Percentiles rank a stretch among this genome's conserved stretches.
Evolutionary conservation across 176 grass and related monocot genomes (phyloP).

Genomic region (Hordeum marinum): DNA sequence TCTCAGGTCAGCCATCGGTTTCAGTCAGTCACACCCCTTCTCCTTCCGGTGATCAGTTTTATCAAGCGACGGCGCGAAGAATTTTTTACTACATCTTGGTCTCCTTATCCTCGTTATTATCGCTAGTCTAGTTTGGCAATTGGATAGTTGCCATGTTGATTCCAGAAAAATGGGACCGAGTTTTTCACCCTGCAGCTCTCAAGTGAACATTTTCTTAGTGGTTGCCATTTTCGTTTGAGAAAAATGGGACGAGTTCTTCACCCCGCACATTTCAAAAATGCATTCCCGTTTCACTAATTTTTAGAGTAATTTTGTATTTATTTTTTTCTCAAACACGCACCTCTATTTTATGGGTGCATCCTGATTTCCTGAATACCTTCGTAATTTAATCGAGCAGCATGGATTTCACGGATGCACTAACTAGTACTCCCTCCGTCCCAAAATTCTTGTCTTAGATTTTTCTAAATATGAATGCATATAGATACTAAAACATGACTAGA

Average conservation of each 20-base stretch:
- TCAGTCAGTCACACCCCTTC: neutral
- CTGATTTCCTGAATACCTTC: neutral
- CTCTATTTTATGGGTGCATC: neutral
- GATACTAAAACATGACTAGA: too few relatives aligned
- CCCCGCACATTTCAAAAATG: neutral
- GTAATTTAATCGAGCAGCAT: neutral
- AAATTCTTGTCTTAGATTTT: too few relatives aligned
- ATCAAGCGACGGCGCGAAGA: neutral
- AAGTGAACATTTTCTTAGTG: too few relatives aligned
- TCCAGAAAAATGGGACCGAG: too few relatives aligned
- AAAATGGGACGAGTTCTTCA: neutral
- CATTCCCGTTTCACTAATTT: neutral
- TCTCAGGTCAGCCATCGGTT: slow-evolving; percentile 57
- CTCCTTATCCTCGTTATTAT: neutral
- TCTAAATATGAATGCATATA: too few relatives aligned
- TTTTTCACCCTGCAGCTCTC: too few relatives aligned
- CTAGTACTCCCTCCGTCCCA: too few relatives aligned
- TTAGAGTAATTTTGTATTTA: neutral
- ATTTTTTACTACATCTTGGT: neutral
- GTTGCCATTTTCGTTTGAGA: neutral
- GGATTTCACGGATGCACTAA: neutral
- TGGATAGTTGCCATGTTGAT: neutral
- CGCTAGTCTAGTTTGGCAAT: neutral
- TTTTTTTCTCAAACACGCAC: too few relatives aligned
- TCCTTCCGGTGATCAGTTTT: neutral